phyloP scores from a whole-genome alignment of 106 monocot genomes.

The Apostasia shenzhenica region DNA sequence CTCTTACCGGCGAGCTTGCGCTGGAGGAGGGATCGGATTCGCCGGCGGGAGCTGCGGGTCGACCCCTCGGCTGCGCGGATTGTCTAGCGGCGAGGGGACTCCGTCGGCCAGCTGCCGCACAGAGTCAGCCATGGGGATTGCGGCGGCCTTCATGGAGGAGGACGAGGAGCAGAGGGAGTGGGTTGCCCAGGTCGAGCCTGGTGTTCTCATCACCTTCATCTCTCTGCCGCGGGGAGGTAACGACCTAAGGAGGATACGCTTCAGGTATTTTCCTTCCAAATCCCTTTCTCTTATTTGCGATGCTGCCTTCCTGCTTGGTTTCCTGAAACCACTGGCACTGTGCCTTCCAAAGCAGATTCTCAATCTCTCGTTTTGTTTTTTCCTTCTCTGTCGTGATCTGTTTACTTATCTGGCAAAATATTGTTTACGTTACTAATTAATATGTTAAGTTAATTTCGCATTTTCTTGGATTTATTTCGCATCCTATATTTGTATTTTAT shows the following conservation, averaged over 20 bases:
- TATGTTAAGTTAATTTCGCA: too few relatives aligned
- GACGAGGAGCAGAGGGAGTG: slow-evolving; percentile 72
- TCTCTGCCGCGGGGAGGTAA: slow-evolving; percentile 69
- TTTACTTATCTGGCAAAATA: too few relatives aligned
- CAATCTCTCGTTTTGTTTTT: too few relatives aligned
- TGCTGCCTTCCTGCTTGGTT: too few relatives aligned
- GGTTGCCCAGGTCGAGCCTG: slow-evolving; percentile 96
- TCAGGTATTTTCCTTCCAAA: slow-evolving; percentile 44
- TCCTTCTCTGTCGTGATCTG: too few relatives aligned
- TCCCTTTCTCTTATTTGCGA: too few relatives aligned
- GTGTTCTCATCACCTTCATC: slow-evolving; percentile 87
- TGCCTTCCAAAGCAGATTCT: too few relatives aligned
- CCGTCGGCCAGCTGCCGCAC: slow-evolving; percentile 61
- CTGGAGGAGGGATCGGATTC: slow-evolving; percentile 5
- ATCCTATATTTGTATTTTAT: too few relatives aligned
- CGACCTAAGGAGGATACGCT: slow-evolving; percentile 84
- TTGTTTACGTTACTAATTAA: too few relatives aligned
- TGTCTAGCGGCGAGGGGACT: slow-evolving; percentile 64
- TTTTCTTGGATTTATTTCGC: too few relatives aligned
- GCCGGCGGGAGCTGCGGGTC: slow-evolving; percentile 29
- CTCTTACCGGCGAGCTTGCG: slow-evolving; percentile 39
- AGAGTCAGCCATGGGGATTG: slow-evolving; percentile 18
- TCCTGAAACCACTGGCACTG: too few relatives aligned
- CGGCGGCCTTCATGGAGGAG: slow-evolving; percentile 18
- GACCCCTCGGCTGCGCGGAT: slow-evolving; percentile 34